These are phyloP conservation scores for Populus tomentosa DNA, from an alignment of 441 rosid species.

Conservation along the genomic window DNA sequence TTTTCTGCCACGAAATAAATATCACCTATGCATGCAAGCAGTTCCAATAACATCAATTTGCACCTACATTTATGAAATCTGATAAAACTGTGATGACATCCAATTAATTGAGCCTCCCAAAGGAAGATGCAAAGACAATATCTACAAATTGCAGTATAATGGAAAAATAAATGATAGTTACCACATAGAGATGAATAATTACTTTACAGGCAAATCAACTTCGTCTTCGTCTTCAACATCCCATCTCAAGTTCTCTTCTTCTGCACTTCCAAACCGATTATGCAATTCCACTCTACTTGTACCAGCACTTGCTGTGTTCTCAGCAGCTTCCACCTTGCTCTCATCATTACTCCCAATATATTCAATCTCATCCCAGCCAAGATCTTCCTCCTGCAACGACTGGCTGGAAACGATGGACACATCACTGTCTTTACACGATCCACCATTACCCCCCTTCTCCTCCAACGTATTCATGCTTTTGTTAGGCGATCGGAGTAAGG, in stretches of 20 bases:
- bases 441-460: neutral
- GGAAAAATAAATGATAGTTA: too few relatives aligned
- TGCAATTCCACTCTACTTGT: constrained; percentile 28
- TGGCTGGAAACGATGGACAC: constrained; percentile 25
- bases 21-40: too few relatives aligned
- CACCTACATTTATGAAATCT: too few relatives aligned
- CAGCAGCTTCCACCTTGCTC: constrained; percentile 33
- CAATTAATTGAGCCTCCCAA: neutral
- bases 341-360: constrained; percentile 80
- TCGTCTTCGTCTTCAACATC: constrained; percentile 53
- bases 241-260: constrained; percentile 66
- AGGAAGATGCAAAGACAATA: too few relatives aligned
- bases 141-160: too few relatives aligned
- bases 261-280: neutral
- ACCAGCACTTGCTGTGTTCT: constrained; percentile 35
- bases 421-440: constrained; percentile 22
- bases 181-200: neutral
- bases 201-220: constrained; percentile 25
- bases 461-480: neutral
- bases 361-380: constrained; percentile 98
- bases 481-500: neutral
- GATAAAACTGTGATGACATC: neutral
- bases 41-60: neutral
- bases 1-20: too few relatives aligned
- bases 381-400: constrained; percentile 48